Evolutionary conservation across 2,329 filamentous ascomycete species (phyloP).

Genomic region (Ceratocystis ficicola): DNA sequence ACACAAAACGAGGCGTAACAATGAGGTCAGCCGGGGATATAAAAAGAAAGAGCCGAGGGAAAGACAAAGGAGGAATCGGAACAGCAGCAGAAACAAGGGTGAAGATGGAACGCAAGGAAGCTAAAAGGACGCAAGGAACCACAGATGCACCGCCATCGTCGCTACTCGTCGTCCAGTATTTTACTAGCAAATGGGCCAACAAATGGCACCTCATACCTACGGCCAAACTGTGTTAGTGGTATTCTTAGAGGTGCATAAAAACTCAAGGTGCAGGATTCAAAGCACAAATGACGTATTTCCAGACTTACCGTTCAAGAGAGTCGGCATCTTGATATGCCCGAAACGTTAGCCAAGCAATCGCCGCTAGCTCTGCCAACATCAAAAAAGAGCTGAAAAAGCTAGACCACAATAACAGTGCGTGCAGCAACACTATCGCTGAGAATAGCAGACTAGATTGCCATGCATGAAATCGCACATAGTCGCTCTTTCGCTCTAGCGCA

Average conservation of each 20-base stretch:
- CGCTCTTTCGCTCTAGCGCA: conserved; percentile 83
- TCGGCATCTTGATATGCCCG: conserved; percentile 76
- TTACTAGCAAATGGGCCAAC: conserved; percentile 76
- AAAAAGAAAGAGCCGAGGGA: neutral
- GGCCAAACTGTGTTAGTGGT: conserved; percentile 23
- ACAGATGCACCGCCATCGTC: neutral
- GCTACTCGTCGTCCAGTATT: conserved; percentile 72
- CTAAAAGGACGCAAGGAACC: neutral
- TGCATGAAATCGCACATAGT: conserved; percentile 94
- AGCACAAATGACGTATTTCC: conserved; percentile 29
- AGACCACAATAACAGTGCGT: conserved; percentile 80
- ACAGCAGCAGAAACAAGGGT: neutral
- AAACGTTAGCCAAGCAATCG: conserved; percentile 65
- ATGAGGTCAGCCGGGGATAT: neutral
- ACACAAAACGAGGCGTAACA: conserved; percentile 1
- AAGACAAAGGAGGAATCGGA: neutral
- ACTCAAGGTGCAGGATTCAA: conserved; percentile 30
- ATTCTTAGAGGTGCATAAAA: conserved; percentile 22
- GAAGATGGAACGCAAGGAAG: neutral
- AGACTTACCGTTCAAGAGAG: conserved; percentile 44
- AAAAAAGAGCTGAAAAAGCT: conserved; percentile 72
- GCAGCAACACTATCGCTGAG: conserved; percentile 59
- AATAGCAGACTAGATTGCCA: conserved; percentile 88
- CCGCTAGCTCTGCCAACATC: conserved; percentile 58
- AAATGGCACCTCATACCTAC: conserved; percentile 72